Base-by-base conservation (phyloP, 768 basidiomycete genomes). In the Trametes meyenii region DNA sequence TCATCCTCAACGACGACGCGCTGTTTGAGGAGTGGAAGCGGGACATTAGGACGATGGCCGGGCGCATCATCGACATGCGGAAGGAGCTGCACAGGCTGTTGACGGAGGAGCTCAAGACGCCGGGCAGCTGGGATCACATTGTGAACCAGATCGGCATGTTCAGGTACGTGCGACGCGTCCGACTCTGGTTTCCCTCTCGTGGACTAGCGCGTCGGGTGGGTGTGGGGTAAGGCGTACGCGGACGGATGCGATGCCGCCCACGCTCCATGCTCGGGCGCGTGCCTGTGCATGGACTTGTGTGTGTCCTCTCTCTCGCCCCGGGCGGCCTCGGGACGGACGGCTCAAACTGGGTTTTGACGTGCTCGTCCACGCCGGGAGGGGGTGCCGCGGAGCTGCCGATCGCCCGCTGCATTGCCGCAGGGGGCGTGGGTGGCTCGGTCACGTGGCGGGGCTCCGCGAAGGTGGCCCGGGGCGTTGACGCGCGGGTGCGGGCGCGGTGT, bases 111-210 rank as follows among this genome's bases (percentile, higher is more conserved):
- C 75, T 94, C 65, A 83, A 90, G 70, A 96, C 93, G 52, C 95
- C 95, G 3, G 94, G 95, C 6, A 86, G 85, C 70, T 99, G 97
- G 97, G 85, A 88, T n/a, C 96, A 98, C 76, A 96, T 99, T 69
- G 79, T 89, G 68, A 84, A 86, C 54, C 97, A 98, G 81, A 98
- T 98, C 75, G 96, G 96, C 58, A 97, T 96, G 96, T 97, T 96
- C 82, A 94, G 91, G 87, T 94, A 73, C 62, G 80, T 69, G 50
- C 12, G 46, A 57, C 24, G 58, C n/a, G 40, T 43, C 17, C 24
- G 4, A n/a, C n/a, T n/a, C n/a, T 8, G 4, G 13, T 23, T 50
- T 42, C 26, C 36, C n/a, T 50, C 42, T 10, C 55, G 26, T 35
- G 29, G 35, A 24, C n/a, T 24, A n/a, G 26, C 35, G 24, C 26